A percentile compares a stretch with the other conserved stretches of the same genome.
phyloP scores from a whole-genome alignment of 345 rosid species.

The Corchorus capsularis region DNA sequence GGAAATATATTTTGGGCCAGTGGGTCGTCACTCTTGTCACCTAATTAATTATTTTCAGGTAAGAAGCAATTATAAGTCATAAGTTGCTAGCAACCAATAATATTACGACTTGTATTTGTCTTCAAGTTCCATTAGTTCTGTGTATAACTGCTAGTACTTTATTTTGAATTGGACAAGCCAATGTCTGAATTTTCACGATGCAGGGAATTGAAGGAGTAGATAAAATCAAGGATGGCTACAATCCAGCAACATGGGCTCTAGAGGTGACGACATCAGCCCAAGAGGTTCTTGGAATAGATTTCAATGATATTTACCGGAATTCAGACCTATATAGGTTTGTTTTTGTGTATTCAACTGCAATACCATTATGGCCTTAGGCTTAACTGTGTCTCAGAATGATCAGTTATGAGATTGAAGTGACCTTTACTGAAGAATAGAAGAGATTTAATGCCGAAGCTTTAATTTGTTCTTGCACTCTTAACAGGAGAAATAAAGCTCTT shows the following conservation, averaged over 20 bases:
- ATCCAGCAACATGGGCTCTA: conserved; percentile 69
- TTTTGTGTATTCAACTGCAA: background rate
- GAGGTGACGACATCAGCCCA: conserved; percentile 50
- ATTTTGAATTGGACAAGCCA: background rate
- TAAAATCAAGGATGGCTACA: conserved; percentile 49
- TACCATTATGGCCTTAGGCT: too few species aligned
- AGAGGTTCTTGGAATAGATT: conserved; percentile 42
- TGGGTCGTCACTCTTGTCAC: conserved; percentile 48
- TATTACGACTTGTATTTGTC: background rate
- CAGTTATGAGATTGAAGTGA: background rate
- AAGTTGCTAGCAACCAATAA: background rate
- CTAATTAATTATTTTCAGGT: conserved; percentile 54
- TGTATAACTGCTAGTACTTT: background rate
- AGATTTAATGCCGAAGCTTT: background rate
- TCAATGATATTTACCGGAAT: conserved; percentile 44
- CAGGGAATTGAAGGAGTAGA: conserved; percentile 48
- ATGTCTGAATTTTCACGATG: background rate
- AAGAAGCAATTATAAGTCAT: background rate
- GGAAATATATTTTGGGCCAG: conserved; percentile 55
- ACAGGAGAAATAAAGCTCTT: conserved; percentile 69
- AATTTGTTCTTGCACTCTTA: background rate
- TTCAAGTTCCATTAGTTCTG: background rate
- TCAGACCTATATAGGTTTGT: conserved; percentile 45
- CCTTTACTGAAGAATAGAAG: background rate
- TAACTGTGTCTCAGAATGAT: background rate